Evolutionary conservation across 805 yeast species (phyloP), one percentile per base, ranked within the genome.

Genomic region (Ogataea siamensis): DNA sequence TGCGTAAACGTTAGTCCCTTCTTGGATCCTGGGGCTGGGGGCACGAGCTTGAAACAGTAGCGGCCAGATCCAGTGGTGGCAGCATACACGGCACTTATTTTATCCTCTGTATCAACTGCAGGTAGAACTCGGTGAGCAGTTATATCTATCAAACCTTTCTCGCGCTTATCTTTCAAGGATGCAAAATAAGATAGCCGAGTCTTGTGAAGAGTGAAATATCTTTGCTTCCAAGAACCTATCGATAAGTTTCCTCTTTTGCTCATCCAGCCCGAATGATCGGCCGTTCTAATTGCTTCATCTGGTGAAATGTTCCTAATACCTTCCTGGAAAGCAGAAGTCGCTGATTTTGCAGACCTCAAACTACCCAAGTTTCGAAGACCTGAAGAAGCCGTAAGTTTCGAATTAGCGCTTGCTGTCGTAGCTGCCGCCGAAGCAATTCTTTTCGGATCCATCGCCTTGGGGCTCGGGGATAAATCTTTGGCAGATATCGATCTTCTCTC

Each of bases 11-110:
- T 89, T 40, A 93, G 75, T 0, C 98, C 98, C 64, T 89, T 91
- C 49, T 83, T 81, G 37, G 91, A 86, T 0, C 99, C 99, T 0
- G 98, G 98, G 2, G 95, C 95, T 0, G 99, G 99, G 7, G 99
- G 99, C 3, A 89, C 78, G 9, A 93, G 60, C 61, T 89, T 89
- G 69, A 93, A 91, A 54, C 96, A 87, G 57, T 78, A 86, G 27
- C 95, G 73, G n/a, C 98, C 98, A 29, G 85, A 82, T 7, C 97
- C 96, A 3, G 95, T 83, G 21, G 91, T 80, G 0, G 96, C 93
- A 0, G 98, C 97, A 60, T 86, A 86, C 32, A 91, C 64, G 0
- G 96, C 86, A 25, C 87, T 80, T 3, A 61, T 14, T 57, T 83
- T 86, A 63, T 89, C 97, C 51, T 87, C 95, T 10, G 71, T 64